phyloP scores from a whole-genome alignment of 192 early-diverging fungal species.

The Irineochytrium annulatum region DNA sequence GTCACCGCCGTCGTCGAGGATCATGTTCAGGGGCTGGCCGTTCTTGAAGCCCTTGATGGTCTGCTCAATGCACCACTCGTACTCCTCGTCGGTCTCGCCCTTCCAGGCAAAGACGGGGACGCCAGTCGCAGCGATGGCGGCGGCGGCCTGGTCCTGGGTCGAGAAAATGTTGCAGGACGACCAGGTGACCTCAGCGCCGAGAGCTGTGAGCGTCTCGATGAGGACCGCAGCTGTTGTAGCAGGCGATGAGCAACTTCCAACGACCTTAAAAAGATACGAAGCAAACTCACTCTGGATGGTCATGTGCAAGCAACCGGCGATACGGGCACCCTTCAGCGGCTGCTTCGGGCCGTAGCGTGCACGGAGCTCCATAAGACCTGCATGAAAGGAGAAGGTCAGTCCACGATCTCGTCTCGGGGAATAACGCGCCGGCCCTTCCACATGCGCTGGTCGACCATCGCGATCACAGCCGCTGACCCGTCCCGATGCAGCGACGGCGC shows the following conservation, averaged over 20 bases:
- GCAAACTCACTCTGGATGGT: no score
- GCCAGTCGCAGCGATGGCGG: conserved; percentile 89
- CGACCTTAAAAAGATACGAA: no score
- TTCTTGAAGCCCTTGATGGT: conserved; percentile 88
- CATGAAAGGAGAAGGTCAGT: no score
- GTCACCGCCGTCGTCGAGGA: conserved; percentile 99
- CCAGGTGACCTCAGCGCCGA: conserved; percentile 94
- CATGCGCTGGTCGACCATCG: no score
- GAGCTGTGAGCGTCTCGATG: conserved; percentile 91
- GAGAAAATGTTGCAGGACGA: conserved; percentile 93
- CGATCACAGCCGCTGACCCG: no score
- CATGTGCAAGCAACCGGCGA: conserved; percentile 99
- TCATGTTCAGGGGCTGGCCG: conserved; percentile 93
- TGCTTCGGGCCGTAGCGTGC: conserved; percentile 84
- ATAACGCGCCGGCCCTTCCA: no score
- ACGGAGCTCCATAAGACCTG: conserved; percentile 90
- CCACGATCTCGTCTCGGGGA: no score
- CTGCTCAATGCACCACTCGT: conserved; percentile 98
- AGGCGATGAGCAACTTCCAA: no score
- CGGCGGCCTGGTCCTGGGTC: conserved; percentile 98
- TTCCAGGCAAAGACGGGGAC: conserved; percentile 99
- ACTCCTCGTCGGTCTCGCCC: conserved; percentile 99
- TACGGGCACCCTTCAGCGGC: conserved; percentile 91
- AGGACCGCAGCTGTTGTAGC: conserved; percentile 97
- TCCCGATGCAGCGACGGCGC: no score